phyloP scores from a whole-genome alignment of 768 basidiomycete species.

The Leccinum imitatum region DNA sequence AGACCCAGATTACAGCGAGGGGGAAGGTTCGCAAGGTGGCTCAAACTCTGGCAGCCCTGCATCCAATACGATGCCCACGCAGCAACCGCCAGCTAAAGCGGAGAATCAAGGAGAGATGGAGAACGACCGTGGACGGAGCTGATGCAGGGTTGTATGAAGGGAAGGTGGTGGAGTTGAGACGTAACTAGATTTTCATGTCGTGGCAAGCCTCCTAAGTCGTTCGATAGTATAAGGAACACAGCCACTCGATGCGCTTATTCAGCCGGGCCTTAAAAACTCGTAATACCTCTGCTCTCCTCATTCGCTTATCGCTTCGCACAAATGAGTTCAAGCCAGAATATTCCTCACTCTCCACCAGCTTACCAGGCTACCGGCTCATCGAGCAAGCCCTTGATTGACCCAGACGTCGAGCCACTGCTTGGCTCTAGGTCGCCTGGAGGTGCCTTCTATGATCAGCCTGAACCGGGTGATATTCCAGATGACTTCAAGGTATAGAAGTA shows the following conservation, averaged over 20 bases:
- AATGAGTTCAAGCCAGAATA: constrained; percentile 56
- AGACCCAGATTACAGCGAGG: constrained; percentile 30
- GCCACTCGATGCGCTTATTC: constrained; percentile 28
- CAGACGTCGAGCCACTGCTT: constrained; percentile 55
- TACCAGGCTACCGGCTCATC: constrained; percentile 48
- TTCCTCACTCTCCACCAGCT: constrained; percentile 56
- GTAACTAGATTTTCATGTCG: not conserved
- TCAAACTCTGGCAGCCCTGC: constrained; percentile 8
- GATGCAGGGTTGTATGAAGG: not conserved
- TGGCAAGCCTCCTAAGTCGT: not conserved
- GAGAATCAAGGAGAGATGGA: constrained; percentile 7
- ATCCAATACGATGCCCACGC: constrained; percentile 15
- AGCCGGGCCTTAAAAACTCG: constrained; percentile 20
- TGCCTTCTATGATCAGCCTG: constrained; percentile 74
- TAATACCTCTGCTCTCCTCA: not conserved
- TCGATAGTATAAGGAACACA: constrained; percentile 10
- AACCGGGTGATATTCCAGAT: constrained; percentile 75
- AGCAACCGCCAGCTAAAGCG: constrained; percentile 6
- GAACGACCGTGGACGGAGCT: constrained; percentile 7
- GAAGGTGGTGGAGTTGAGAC: not conserved
- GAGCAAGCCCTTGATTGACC: constrained; percentile 33
- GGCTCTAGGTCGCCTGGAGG: constrained; percentile 46
- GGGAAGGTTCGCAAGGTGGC: not conserved
- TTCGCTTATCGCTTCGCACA: constrained; percentile 29
- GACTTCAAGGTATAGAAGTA: constrained; percentile 81